Conservation (phyloP, 441 rosid species). For the Erodium moschatum region DNA sequence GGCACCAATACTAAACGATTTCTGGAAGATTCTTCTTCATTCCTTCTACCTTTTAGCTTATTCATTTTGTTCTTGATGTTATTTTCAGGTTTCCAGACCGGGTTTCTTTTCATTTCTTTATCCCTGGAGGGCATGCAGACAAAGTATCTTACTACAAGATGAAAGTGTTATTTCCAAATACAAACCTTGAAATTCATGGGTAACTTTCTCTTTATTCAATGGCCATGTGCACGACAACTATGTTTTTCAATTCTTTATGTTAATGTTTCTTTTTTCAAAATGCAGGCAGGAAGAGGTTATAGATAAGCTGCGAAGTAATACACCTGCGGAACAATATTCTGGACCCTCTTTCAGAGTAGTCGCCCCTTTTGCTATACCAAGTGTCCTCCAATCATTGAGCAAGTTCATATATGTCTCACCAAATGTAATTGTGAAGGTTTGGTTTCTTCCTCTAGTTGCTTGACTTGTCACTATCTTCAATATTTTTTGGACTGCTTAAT, state of each 20-base stretch:
- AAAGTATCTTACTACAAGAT: conserved; percentile 34
- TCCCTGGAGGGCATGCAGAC: conserved; percentile 35
- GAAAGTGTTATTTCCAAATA: conserved; percentile 41
- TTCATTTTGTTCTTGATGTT: conserved; percentile 8
- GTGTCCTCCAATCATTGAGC: conserved; percentile 20
- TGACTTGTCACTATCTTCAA: background rate
- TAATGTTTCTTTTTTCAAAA: background rate
- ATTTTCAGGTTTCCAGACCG: conserved; percentile 32
- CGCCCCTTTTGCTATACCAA: conserved; percentile 32
- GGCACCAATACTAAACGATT: background rate
- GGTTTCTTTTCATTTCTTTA: conserved; percentile 36
- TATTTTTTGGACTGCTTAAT: background rate
- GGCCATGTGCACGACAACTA: conserved; percentile 1
- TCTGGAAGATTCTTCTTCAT: background rate
- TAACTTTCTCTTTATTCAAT: conserved; percentile 16
- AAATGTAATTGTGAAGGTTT: conserved; percentile 33
- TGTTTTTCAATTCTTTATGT: conserved; percentile 8
- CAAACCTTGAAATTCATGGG: conserved; percentile 38
- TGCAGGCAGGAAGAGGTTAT: conserved; percentile 35
- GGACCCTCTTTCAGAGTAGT: conserved; percentile 22
- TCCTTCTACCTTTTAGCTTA: background rate
- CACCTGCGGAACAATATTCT: conserved; percentile 17
- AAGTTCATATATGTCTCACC: conserved; percentile 34
- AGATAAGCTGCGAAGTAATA: conserved; percentile 15
- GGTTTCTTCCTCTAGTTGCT: conserved; percentile 12